Base-by-base conservation (phyloP, 225 moss, liverwort and hornwort genomes). In the Takakia lepidozioides region DNA sequence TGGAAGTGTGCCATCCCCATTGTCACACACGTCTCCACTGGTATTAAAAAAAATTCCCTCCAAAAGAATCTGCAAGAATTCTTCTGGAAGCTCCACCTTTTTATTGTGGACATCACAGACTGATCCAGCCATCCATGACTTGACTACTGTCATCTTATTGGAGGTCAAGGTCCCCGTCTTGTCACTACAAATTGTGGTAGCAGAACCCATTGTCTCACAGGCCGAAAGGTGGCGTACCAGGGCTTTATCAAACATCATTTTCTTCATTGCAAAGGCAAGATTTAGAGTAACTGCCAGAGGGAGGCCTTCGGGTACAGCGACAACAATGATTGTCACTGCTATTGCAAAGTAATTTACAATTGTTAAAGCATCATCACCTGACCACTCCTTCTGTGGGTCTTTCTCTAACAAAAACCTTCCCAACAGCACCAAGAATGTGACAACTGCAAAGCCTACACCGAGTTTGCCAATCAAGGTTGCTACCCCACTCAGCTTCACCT, bases 281-380 rank as follows among this genome's bases (percentile, higher is more conserved):
- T 51, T 61, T 3, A 61, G 42, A 27, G 61, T 61, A n/a, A 61
- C 61, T 19, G 61, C 61, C 15, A 61, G 36, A 19, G 61, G 61
- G 43, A 61, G 61, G 7, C 61, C 61, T 45, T 61, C 61, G 19
- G 61, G 61, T 2, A 61, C 61, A 10, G 61, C 61, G 43, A 61
- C 61, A 3, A 61, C 61, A 14, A 61, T 30, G 25, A 61, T 61
- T 19, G 61, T 61, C 27, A 61, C 52, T 2, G 61, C 61, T 3
- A 61, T 61, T 29, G 52, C 61, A 34, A 61, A 61, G 29, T 32
- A 61, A 30, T 61, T 43, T 15, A 61, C 43, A 17, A 52, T 50
- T 30, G 43, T 15, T 13, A 44, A 29, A 4, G 41, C 27, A 29
- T 61, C 61, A 0, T 15, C 42, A 27, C 22, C 14, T 3, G 19